Evolutionary conservation across 441 rosid species (phyloP), one percentile per base, ranked within the genome.

Genomic region (Capsella rubella): DNA sequence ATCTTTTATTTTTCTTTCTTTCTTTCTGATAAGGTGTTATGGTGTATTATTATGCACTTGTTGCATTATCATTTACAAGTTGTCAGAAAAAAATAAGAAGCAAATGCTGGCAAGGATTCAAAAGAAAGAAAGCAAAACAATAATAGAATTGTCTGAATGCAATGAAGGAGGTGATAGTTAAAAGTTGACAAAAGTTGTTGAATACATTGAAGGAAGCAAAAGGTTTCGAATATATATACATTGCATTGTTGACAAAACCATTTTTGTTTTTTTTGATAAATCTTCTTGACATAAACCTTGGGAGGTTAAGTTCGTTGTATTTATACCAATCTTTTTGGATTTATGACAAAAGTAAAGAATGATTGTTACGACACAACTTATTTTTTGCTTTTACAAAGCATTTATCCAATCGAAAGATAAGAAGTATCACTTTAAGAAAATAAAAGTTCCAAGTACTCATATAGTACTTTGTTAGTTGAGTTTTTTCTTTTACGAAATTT

Each of bases 201-300:
- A 39, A 59, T 59, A 59, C 49, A 59, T 59, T 39, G 49, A 59
- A 59, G 49, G 64, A 59, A 1, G 32, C 32, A 39, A 59, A 39
- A 18, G 2, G 49, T 12, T 39, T 21, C 25, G 18, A 15, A 59
- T 21, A 21, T 21, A 21, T 21, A 37, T 60, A 21, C 64, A 60
- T 67, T 74, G 73, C 73, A 74, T 67, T 74, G 18, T n/a, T 29
- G 67, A 66, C 63, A 51, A 21, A 67, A 39, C 63, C 28, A 35
- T 35, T 51, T 72, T 2, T 43, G 13, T 47, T 35, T 2, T 43
- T 9, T 47, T 29, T 49, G 71, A 50, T 43, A 8, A 50, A 40
- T 9, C 13, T 46, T 74, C 53, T 57, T 66, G 78, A 74, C 78
- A 46, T 16, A 73, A 25, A 46, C 18, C 12, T 37, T 49, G 10